phyloP scores from a whole-genome alignment of 352 stramenopile genomes.

The Plasmopara halstedii region DNA sequence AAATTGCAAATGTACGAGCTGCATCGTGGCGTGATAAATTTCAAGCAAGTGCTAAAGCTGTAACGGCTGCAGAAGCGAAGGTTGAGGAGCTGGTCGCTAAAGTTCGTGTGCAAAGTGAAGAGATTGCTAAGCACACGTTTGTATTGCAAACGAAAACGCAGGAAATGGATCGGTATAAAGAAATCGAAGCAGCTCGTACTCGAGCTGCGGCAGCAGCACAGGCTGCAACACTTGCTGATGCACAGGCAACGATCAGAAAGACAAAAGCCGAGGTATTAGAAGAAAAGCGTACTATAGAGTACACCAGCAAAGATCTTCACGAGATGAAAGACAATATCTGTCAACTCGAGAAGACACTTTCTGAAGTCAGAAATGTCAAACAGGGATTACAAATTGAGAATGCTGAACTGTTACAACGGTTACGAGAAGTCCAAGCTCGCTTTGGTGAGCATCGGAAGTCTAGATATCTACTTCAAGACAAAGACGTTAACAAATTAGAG shows the following conservation, averaged over 20 bases:
- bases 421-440: slow-evolving; percentile 41
- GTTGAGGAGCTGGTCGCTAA: slow-evolving; percentile 42
- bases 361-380: slow-evolving; percentile 19
- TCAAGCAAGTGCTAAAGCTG: slow-evolving; percentile 31
- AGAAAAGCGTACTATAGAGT: slow-evolving; percentile 18
- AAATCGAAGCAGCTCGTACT: slow-evolving; percentile 34
- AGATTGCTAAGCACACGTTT: slow-evolving; percentile 57
- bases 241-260: slow-evolving; percentile 20
- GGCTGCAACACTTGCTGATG: slow-evolving; percentile 23
- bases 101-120: slow-evolving; percentile 30
- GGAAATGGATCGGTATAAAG: slow-evolving; percentile 48
- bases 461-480: background rate
- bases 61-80: slow-evolving; percentile 22
- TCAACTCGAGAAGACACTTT: slow-evolving; percentile 26
- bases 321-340: slow-evolving; percentile 34
- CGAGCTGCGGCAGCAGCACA: slow-evolving; percentile 25
- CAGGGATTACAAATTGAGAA: slow-evolving; percentile 51
- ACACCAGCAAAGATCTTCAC: slow-evolving; percentile 25
- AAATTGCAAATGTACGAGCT: slow-evolving; percentile 33
- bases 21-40: slow-evolving; percentile 49
- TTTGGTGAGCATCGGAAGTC: slow-evolving; percentile 18
- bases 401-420: slow-evolving; percentile 34
- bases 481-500: slow-evolving; percentile 2
- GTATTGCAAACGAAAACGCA: slow-evolving; percentile 42
- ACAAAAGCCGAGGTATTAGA: slow-evolving; percentile 18